Evolutionary conservation across 805 yeast species (phyloP), one percentile per base, ranked within the genome.

Genomic region (Sungouiozyma ichnusensis): DNA sequence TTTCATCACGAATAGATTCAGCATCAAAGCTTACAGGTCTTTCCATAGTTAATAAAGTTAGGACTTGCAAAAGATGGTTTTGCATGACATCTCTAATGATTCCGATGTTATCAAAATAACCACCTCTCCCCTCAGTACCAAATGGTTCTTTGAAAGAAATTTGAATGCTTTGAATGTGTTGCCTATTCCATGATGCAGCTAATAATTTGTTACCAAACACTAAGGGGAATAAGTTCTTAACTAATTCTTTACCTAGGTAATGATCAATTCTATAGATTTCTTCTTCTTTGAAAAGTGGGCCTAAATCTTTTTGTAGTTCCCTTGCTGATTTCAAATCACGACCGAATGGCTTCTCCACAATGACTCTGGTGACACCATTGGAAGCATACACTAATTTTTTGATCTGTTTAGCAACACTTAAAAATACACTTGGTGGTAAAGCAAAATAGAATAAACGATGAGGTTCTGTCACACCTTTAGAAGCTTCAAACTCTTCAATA

Each of bases 81-180:
- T 90, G 98, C 86, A 90, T 90, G 37, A 90, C 97, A 60, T 90
- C 98, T 64, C 98, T 78, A 52, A 90, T 84, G 57, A 90, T 92
- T 46, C 98, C 98, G 57, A 88, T 86, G 44, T 73, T 72, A 66
- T 92, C 97, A 57, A 92, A 90, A 69, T 90, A 90, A 32, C 98
- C 98, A 52, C 97, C 97, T 62, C 98, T 79, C 44, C 97, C 97
- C 67, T 90, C 96, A 33, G 98, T 92, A 41, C 98, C 98, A 55
- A 92, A 90, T 9, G 92, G 85, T 68, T 90, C 98, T 69, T 92
- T 92, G 73, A 90, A 90, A 11, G 92, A 76, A 51, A 90, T 80
- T 70, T 90, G 96, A 47, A 90, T 80, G 35, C 80, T 77, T 47
- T 77, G 72, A 57, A 90, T 79, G 64, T 74, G 81, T 49, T 82